Percentiles rank a stretch among this genome's conserved stretches.
Evolutionary conservation across 306 rosid species (phyloP).

Genomic region (Quercus alba): DNA sequence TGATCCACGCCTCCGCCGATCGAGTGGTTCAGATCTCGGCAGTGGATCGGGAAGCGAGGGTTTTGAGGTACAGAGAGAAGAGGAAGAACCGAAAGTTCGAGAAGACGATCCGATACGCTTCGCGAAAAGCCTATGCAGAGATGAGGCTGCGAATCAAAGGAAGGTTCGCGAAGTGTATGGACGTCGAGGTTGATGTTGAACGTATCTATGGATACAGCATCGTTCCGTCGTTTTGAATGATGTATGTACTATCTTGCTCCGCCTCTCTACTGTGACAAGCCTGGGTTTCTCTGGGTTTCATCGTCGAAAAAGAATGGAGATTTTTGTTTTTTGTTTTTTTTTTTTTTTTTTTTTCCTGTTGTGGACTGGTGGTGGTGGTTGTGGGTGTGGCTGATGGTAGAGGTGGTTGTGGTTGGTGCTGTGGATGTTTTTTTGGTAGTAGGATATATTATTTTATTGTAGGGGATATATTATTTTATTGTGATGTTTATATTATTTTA

Average conservation of each 20-base stretch:
- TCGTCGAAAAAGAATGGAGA: too few species aligned
- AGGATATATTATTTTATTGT: too few species aligned
- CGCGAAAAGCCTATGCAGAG: conserved; percentile 92
- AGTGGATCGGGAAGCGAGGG: conserved; percentile 88
- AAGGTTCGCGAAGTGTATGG: conserved; percentile 79
- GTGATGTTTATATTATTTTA: too few species aligned
- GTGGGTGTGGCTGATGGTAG: too few species aligned
- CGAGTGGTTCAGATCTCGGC: conserved; percentile 53
- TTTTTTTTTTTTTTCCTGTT: too few species aligned
- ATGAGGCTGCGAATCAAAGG: conserved; percentile 94
- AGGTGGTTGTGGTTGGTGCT: too few species aligned
- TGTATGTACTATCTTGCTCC: neutral
- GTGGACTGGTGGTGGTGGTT: too few species aligned
- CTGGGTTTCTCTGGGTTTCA: too few species aligned
- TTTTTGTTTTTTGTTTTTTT: too few species aligned
- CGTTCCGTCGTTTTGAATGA: conserved; percentile 56
- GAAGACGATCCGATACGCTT: conserved; percentile 94
- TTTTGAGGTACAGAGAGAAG: conserved; percentile 93
- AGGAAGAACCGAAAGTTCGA: conserved; percentile 94
- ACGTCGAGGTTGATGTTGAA: conserved; percentile 48
- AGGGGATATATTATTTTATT: too few species aligned
- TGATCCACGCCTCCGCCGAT: neutral
- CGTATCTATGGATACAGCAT: conserved; percentile 68
- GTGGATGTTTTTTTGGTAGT: too few species aligned
- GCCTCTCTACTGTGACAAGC: too few species aligned